Percentiles rank a stretch among this genome's conserved stretches.
These are phyloP conservation scores for Westerdykella ornata DNA, from an alignment of 2,329 filamentous ascomycete genomes.

Conservation along the genomic window DNA sequence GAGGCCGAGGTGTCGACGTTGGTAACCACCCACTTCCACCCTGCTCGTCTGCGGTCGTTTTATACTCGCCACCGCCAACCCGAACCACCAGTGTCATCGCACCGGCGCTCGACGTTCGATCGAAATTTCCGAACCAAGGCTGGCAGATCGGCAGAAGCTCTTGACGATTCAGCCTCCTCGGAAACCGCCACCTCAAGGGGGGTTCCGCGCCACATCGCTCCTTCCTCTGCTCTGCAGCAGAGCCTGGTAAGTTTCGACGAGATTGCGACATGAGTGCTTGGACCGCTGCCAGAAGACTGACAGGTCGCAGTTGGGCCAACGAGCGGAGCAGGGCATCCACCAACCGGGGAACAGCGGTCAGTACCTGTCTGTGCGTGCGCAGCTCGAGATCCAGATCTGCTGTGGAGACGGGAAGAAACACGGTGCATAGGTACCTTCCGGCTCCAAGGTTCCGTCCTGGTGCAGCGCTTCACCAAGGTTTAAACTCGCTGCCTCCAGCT, in stretches of 20 bases:
- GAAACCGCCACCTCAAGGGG: conserved; percentile 31
- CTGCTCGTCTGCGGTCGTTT: conserved; percentile 1
- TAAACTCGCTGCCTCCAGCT: conserved; percentile 8
- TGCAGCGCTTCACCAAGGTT: conserved; percentile 28
- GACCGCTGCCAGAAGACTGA: conserved; percentile 25
- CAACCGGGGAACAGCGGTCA: conserved; percentile 18
- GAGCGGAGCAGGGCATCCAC: conserved; percentile 8
- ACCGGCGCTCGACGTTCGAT: conserved; percentile 11
- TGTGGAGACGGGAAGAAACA: conserved; percentile 35
- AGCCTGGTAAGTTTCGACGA: conserved; percentile 33
- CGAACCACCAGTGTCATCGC: conserved; percentile 7
- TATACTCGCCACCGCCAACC: conserved; percentile 4
- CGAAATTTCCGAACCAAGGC: conserved; percentile 22
- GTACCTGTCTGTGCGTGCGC: conserved; percentile 28
- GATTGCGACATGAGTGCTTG: conserved; percentile 25
- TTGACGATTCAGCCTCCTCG: conserved; percentile 24
- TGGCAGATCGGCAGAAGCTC: conserved; percentile 24
- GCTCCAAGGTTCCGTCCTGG: conserved; percentile 19
- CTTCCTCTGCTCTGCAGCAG: conserved; percentile 29
- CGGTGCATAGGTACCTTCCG: conserved; percentile 25
- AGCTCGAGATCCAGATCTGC: conserved; percentile 31
- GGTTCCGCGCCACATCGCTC: conserved; percentile 30
- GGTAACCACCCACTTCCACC: neutral
- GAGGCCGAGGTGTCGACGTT: too few relatives aligned
- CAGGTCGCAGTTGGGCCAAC: conserved; percentile 27